phyloP scores from a whole-genome alignment of 257 asterid genomes.

The Solanum rostratum region DNA sequence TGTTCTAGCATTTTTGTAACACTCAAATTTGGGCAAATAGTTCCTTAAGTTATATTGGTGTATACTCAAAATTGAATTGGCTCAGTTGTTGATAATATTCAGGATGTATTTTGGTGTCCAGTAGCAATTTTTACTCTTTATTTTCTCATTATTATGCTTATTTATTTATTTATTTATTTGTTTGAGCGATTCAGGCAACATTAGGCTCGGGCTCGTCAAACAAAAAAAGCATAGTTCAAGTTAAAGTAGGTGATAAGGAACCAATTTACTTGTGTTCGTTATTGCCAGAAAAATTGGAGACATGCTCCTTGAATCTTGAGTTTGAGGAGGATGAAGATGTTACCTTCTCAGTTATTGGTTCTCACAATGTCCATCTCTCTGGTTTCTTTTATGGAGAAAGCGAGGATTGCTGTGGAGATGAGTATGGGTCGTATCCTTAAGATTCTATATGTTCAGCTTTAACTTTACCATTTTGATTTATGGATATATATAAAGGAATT shows the following conservation, averaged over 20 bases:
- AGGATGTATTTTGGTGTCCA: background rate
- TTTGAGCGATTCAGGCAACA: constrained; percentile 51
- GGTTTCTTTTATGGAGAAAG: constrained; percentile 65
- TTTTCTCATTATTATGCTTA: background rate
- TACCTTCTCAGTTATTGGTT: constrained; percentile 59
- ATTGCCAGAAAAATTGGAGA: constrained; percentile 67
- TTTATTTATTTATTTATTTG: background rate
- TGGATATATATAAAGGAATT: background rate
- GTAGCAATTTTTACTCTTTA: background rate
- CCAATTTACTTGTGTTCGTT: constrained; percentile 70
- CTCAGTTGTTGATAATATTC: background rate
- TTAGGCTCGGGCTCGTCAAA: constrained; percentile 47
- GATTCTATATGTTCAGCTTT: background rate
- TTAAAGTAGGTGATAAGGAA: constrained; percentile 62
- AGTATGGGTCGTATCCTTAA: constrained; percentile 54
- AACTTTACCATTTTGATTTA: background rate
- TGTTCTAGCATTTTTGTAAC: background rate
- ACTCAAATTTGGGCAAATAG: background rate
- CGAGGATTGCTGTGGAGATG: constrained; percentile 30
- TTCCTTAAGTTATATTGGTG: background rate
- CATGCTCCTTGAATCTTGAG: constrained; percentile 63
- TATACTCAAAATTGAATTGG: background rate
- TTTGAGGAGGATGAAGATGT: constrained; percentile 84
- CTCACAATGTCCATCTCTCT: constrained; percentile 73
- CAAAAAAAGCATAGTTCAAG: constrained; percentile 63